Conservation (phyloP, 371 early-diverging fungal species). For the Saksenaea vasiformis region DNA sequence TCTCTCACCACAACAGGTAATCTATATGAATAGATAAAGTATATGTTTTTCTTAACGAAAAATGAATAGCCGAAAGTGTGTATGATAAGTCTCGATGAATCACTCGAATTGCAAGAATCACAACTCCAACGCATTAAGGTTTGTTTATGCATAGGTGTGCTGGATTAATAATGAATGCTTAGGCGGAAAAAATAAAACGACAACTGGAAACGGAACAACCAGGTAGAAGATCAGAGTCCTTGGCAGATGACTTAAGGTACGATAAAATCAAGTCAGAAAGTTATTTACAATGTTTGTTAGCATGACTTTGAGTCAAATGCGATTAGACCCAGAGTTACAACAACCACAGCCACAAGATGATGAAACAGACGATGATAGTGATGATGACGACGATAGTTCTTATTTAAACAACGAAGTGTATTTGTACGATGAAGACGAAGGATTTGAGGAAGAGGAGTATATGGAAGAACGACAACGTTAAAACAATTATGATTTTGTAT, state of each 20-base stretch:
- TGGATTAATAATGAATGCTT: not conserved
- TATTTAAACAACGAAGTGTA: slow-evolving; percentile 22
- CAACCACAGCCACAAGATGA: slow-evolving; percentile 37
- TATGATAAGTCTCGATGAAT: slow-evolving; percentile 44
- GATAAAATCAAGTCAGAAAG: not conserved
- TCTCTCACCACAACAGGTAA: not conserved
- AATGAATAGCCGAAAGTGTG: slow-evolving; percentile 16
- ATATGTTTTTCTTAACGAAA: no score
- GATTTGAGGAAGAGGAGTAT: slow-evolving; percentile 32
- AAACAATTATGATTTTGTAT: not conserved
- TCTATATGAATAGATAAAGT: not conserved
- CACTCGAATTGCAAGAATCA: slow-evolving; percentile 34
- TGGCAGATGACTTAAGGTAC: slow-evolving; percentile 39
- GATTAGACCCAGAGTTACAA: slow-evolving; percentile 33
- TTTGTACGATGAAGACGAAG: slow-evolving; percentile 40
- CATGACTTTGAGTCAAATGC: slow-evolving; percentile 27
- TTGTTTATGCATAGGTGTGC: not conserved
- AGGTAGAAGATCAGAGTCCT: slow-evolving; percentile 19
- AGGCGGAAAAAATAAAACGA: slow-evolving; percentile 31
- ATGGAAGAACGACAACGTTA: slow-evolving; percentile 13
- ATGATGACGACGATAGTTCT: slow-evolving; percentile 10
- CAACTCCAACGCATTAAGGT: slow-evolving; percentile 35
- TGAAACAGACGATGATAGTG: slow-evolving; percentile 20
- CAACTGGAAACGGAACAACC: slow-evolving; percentile 22
- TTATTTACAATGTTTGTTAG: not conserved